Conservation (phyloP, 2,329 filamentous ascomycete genomes). For the Diplodia scrobiculata region DNA sequence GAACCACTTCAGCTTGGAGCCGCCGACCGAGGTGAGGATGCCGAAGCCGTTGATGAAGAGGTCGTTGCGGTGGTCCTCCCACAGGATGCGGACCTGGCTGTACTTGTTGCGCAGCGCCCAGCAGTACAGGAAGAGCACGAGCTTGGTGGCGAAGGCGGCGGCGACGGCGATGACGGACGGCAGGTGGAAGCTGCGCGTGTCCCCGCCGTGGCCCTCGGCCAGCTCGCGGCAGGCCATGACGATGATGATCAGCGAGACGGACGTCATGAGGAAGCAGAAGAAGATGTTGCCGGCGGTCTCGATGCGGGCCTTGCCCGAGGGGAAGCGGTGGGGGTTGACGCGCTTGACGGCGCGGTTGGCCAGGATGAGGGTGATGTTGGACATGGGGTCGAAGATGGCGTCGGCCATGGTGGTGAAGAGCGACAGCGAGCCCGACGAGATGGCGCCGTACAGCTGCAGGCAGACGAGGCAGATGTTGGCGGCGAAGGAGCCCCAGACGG, state of each 20-base stretch:
- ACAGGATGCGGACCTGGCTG: slow-evolving; percentile 86
- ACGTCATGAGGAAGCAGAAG: slow-evolving; percentile 94
- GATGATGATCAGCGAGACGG: slow-evolving; percentile 89
- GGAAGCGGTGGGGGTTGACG: slow-evolving; percentile 84
- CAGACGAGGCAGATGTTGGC: slow-evolving; percentile 79
- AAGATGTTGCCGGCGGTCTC: slow-evolving; percentile 95
- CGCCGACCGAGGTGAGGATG: slow-evolving; percentile 87
- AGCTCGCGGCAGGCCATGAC: slow-evolving; percentile 80
- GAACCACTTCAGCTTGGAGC: slow-evolving; percentile 88
- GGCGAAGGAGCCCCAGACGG: slow-evolving; percentile 67
- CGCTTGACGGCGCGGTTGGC: slow-evolving; percentile 84
- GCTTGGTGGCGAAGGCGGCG: slow-evolving; percentile 82
- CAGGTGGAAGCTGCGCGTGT: slow-evolving; percentile 68
- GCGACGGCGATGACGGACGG: slow-evolving; percentile 83
- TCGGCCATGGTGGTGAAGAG: slow-evolving; percentile 98
- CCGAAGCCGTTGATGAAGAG: slow-evolving; percentile 94
- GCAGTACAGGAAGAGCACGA: slow-evolving; percentile 85
- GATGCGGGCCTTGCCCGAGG: slow-evolving; percentile 87
- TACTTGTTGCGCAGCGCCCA: slow-evolving; percentile 89
- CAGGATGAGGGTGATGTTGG: slow-evolving; percentile 83
- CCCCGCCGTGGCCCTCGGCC: slow-evolving; percentile 51
- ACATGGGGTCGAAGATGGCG: slow-evolving; percentile 87
- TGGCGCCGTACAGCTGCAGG: slow-evolving; percentile 86
- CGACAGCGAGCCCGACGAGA: slow-evolving; percentile 84
- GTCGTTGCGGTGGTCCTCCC: slow-evolving; percentile 97